Conservation (phyloP, 2,329 filamentous ascomycete genomes). For the Trichoderma pleuroti region DNA sequence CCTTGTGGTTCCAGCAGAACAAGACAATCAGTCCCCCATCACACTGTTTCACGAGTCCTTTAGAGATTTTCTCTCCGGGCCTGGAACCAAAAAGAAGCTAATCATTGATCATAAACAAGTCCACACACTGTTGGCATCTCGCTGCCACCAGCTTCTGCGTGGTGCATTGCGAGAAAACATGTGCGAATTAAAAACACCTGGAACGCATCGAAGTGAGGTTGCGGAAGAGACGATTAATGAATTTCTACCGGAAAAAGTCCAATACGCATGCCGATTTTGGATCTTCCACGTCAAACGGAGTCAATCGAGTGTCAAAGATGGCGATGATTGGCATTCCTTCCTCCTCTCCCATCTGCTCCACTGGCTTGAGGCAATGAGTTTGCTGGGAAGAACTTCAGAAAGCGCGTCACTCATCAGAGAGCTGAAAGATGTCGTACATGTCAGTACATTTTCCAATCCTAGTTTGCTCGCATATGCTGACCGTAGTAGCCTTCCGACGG, state of each 20-base stretch:
- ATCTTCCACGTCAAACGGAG: constrained; percentile 30
- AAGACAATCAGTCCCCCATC: constrained; percentile 22
- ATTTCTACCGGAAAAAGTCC: constrained; percentile 24
- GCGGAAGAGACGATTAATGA: neutral
- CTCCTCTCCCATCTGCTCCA: constrained; percentile 37
- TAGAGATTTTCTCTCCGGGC: constrained; percentile 30
- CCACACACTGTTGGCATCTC: neutral
- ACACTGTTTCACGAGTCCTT: constrained; percentile 38
- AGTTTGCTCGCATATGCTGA: neutral
- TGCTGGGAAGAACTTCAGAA: constrained; percentile 27
- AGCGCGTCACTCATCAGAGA: constrained; percentile 12
- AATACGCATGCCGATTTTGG: constrained; percentile 41
- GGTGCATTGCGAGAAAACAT: constrained; percentile 29
- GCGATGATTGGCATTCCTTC: constrained; percentile 28
- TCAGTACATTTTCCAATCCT: neutral
- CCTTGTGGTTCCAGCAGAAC: constrained; percentile 28
- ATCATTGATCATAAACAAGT: constrained; percentile 7
- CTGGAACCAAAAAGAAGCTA: constrained; percentile 21
- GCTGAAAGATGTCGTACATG: constrained; percentile 7
- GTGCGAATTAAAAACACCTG: constrained; percentile 16
- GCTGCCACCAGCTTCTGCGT: constrained; percentile 16
- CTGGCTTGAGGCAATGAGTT: constrained; percentile 39
- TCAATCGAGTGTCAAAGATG: constrained; percentile 27
- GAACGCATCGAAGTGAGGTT: neutral
- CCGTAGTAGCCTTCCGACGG: neutral